Conservation (phyloP, 179 eudicot genomes). For the Silene vulgaris region DNA sequence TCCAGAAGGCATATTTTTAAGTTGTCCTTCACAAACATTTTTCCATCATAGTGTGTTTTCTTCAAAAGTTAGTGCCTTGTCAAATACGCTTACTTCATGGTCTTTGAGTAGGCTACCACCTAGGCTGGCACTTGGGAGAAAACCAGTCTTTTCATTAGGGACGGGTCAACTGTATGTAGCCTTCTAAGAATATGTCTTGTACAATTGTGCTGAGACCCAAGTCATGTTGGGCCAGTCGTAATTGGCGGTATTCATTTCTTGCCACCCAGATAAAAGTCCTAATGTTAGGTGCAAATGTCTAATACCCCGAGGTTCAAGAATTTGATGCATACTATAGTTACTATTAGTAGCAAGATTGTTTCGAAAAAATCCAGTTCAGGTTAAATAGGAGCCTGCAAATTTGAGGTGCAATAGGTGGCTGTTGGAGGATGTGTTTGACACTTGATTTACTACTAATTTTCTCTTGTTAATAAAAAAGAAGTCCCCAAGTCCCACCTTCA, state of each 20-base stretch:
- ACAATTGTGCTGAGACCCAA: neutral
- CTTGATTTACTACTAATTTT: neutral
- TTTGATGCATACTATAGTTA: neutral
- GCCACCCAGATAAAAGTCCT: neutral
- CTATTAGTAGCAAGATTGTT: neutral
- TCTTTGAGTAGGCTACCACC: slow-evolving; percentile 2
- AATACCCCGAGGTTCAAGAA: neutral
- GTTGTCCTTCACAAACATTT: neutral
- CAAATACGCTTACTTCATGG: neutral
- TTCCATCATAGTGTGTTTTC: neutral
- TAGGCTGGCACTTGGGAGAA: neutral
- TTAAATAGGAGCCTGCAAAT: neutral
- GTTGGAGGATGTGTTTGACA: neutral
- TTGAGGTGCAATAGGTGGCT: neutral
- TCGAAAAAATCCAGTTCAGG: neutral
- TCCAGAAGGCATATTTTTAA: neutral
- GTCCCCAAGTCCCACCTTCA: neutral
- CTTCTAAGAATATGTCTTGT: neutral
- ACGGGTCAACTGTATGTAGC: neutral
- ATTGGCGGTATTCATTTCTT: neutral
- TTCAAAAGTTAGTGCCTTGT: neutral
- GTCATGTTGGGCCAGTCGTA: neutral
- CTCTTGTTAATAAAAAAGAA: neutral
- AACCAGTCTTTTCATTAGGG: neutral
- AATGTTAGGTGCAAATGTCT: neutral